A percentile compares a stretch with the other conserved stretches of the same genome.
Evolutionary conservation across 1,284 basidiomycete genomes (phyloP).

Genomic region (Apiotrichum gracile): DNA sequence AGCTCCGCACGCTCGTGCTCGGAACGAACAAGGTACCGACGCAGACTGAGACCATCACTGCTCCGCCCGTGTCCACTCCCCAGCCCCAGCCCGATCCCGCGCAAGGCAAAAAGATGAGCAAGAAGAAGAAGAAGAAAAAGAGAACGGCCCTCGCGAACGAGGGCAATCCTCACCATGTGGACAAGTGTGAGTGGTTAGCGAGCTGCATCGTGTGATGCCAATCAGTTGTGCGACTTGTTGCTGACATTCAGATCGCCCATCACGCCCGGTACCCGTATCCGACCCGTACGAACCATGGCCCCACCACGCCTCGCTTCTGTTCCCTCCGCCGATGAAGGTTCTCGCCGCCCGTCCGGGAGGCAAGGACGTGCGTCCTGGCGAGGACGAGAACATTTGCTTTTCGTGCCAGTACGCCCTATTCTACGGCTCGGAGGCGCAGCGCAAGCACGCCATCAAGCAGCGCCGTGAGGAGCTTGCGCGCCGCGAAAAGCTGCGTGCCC

Average conservation of each 20-base stretch:
- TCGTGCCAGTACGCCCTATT: conserved; percentile 82
- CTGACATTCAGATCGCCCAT: conserved; percentile 39
- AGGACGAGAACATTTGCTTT: conserved; percentile 81
- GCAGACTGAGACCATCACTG: conserved; percentile 8
- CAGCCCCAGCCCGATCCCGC: not conserved
- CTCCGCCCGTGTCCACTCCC: not conserved
- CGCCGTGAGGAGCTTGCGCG: conserved; percentile 71
- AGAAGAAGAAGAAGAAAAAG: conserved; percentile 76
- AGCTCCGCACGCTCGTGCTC: conserved; percentile 35
- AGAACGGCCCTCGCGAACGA: conserved; percentile 75
- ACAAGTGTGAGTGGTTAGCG: conserved; percentile 53
- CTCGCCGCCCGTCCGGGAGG: conserved; percentile 20
- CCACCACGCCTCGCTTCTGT: conserved; percentile 33
- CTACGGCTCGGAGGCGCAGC: conserved; percentile 62
- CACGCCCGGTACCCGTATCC: conserved; percentile 23
- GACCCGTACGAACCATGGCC: conserved; percentile 36
- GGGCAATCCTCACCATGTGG: conserved; percentile 80
- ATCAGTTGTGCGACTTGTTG: not conserved
- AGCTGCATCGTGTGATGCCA: not conserved
- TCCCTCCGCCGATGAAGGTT: conserved; percentile 39
- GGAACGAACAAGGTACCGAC: conserved; percentile 21
- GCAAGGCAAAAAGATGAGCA: conserved; percentile 45
- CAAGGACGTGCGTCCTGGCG: conserved; percentile 49
- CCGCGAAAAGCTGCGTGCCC: conserved; percentile 66
- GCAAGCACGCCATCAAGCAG: conserved; percentile 61